These are phyloP conservation scores for Gossypium herbaceum DNA, from an alignment of 345 rosid species.

Conservation along the genomic window DNA sequence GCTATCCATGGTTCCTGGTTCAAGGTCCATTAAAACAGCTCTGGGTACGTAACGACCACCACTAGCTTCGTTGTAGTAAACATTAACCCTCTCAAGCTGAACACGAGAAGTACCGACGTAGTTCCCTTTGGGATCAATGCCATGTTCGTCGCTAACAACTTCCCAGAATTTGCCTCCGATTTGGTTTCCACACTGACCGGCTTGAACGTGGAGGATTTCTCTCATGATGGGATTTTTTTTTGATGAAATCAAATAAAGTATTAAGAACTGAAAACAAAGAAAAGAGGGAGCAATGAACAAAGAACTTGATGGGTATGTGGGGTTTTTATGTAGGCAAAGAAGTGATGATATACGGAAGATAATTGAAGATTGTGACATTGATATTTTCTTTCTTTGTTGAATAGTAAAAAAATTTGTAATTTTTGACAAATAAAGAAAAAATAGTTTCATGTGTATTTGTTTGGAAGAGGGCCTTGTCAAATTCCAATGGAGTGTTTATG, in stretches of 20 bases:
- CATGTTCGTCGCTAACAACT: conserved; percentile 34
- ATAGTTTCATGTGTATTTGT: conserved; percentile 21
- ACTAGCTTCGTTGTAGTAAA: conserved; percentile 30
- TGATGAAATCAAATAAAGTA: neutral
- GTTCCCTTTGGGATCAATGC: conserved; percentile 29
- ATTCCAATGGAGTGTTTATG: conserved; percentile 27
- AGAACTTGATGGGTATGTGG: conserved; percentile 1
- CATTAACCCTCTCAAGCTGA: conserved; percentile 29
- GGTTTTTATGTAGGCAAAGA: conserved; percentile 2
- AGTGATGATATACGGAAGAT: neutral
- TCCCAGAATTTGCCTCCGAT: conserved; percentile 36
- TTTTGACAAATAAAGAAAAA: conserved; percentile 4
- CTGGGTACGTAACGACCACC: conserved; percentile 26
- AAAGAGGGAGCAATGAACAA: conserved; percentile 4
- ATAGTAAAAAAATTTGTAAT: neutral
- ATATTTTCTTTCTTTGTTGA: neutral
- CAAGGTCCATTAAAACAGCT: conserved; percentile 33
- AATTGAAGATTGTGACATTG: conserved; percentile 15
- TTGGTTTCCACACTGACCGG: conserved; percentile 39
- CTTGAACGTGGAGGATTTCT: conserved; percentile 38
- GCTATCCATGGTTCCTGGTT: conserved; percentile 35
- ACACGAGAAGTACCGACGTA: conserved; percentile 16
- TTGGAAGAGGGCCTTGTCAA: conserved; percentile 34
- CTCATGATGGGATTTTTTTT: conserved; percentile 18
- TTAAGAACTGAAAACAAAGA: conserved; percentile 28